Evolutionary conservation across 2,329 filamentous ascomycete species (phyloP).

Genomic region (Pseudogymnoascus sp.): DNA sequence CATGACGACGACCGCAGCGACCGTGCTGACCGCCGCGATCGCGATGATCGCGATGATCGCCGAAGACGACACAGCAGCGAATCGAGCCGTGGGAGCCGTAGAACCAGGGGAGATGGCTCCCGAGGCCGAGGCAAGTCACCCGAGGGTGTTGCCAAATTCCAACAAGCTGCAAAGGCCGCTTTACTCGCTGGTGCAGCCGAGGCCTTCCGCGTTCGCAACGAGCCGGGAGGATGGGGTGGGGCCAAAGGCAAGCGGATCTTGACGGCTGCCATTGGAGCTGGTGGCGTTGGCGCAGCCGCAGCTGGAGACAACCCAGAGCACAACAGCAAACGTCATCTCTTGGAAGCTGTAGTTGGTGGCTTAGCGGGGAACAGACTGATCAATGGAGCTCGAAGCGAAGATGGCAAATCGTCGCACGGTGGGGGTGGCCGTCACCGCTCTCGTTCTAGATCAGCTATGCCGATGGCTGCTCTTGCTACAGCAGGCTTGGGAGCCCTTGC

Average conservation of each 20-base stretch:
- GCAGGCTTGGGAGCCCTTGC: slow-evolving; percentile 54
- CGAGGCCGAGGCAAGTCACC: slow-evolving; percentile 36
- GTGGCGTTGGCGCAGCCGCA: slow-evolving; percentile 73
- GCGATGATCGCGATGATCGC: slow-evolving; percentile 33
- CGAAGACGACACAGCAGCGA: slow-evolving; percentile 34
- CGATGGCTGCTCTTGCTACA: slow-evolving; percentile 55
- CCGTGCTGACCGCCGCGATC: slow-evolving; percentile 29
- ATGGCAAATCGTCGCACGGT: slow-evolving; percentile 26
- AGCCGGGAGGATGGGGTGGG: slow-evolving; percentile 82
- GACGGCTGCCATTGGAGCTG: slow-evolving; percentile 79
- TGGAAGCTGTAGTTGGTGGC: slow-evolving; percentile 83
- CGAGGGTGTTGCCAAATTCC: slow-evolving; percentile 53
- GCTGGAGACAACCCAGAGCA: slow-evolving; percentile 58
- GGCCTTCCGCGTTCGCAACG: slow-evolving; percentile 83
- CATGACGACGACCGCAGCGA: slow-evolving; percentile 27
- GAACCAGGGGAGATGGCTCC: slow-evolving; percentile 45
- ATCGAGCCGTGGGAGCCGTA: slow-evolving; percentile 37
- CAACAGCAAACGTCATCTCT: slow-evolving; percentile 74
- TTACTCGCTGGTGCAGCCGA: slow-evolving; percentile 85
- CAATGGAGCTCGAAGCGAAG: slow-evolving; percentile 63
- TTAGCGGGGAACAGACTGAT: slow-evolving; percentile 78
- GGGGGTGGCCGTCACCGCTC: slow-evolving; percentile 46
- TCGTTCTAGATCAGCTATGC: slow-evolving; percentile 52
- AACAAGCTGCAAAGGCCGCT: slow-evolving; percentile 86
- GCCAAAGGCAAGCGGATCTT: slow-evolving; percentile 87